Percentiles rank a stretch among this genome's conserved stretches.
Evolutionary conservation across 1,284 basidiomycete species (phyloP).

Genomic region (Sporisorium reilianum): DNA sequence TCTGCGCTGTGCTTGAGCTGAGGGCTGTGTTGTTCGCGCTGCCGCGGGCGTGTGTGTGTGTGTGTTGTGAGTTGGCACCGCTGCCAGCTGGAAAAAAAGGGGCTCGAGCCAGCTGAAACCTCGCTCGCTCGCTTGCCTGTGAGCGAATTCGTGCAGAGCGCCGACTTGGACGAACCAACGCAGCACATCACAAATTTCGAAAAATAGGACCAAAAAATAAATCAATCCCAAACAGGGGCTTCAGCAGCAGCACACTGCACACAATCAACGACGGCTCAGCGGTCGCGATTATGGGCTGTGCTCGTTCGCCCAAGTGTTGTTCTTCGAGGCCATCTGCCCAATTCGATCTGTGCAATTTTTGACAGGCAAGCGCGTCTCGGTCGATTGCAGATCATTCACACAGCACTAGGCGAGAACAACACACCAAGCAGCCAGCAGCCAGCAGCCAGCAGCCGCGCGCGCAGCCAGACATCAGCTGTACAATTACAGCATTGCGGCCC

Average conservation of each 20-base stretch:
- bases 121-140: background rate
- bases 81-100: slow-evolving; percentile 22
- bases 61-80: slow-evolving; percentile 31
- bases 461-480: slow-evolving; percentile 8
- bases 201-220: slow-evolving; percentile 8
- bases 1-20: slow-evolving; percentile 1
- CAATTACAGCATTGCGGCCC: slow-evolving; percentile 32
- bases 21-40: slow-evolving; percentile 15
- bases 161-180: slow-evolving; percentile 26
- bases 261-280: background rate
- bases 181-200: slow-evolving; percentile 34
- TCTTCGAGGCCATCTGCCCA: background rate
- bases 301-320: slow-evolving; percentile 2
- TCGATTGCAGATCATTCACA: slow-evolving; percentile 20
- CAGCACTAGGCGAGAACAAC: slow-evolving; percentile 14
- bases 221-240: background rate
- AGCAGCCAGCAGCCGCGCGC: background rate
- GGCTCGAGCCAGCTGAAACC: slow-evolving; percentile 30
- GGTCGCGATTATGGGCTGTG: background rate
- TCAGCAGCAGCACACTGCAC: background rate
- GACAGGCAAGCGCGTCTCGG: slow-evolving; percentile 25
- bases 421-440: too few species aligned
- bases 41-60: slow-evolving; percentile 8
- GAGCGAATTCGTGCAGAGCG: slow-evolving; percentile 32
- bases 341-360: slow-evolving; percentile 14